phyloP scores from a whole-genome alignment of 768 basidiomycete genomes.

The Phanerodontia chrysosporium region DNA sequence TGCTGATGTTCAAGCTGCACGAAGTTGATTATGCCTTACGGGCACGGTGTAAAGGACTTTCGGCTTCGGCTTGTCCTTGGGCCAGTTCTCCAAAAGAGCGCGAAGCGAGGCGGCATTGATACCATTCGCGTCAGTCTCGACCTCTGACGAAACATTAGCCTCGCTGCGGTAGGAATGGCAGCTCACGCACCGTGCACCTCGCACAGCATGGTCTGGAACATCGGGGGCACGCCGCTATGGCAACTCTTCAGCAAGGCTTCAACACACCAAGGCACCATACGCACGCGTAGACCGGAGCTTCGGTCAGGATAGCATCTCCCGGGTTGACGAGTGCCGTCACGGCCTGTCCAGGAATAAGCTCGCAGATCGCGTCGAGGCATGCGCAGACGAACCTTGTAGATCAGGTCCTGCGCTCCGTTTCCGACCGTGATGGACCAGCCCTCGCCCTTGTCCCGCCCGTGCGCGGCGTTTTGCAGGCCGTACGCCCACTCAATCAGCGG shows the following conservation, averaged over 20 bases:
- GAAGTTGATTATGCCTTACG: constrained; percentile 29
- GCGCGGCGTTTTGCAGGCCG: constrained; percentile 65
- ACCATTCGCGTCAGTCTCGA: constrained; percentile 73
- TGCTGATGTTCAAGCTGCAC: neutral
- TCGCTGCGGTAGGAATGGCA: neutral
- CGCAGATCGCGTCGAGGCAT: neutral
- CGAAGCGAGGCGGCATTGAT: constrained; percentile 58
- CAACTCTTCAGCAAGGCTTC: neutral
- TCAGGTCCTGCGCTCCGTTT: constrained; percentile 82
- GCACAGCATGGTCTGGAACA: constrained; percentile 52
- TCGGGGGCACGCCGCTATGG: constrained; percentile 66
- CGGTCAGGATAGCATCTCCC: constrained; percentile 78
- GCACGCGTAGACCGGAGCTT: constrained; percentile 77
- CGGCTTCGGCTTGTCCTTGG: constrained; percentile 62
- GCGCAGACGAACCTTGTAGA: constrained; percentile 64
- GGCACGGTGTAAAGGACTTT: constrained; percentile 80
- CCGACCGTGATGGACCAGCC: constrained; percentile 81
- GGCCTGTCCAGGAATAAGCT: constrained; percentile 40
- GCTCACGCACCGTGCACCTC: constrained; percentile 48
- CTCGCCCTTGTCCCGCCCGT: constrained; percentile 51
- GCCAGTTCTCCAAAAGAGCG: constrained; percentile 70
- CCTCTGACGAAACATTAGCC: constrained; percentile 43
- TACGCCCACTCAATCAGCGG: constrained; percentile 65
- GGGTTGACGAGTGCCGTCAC: constrained; percentile 67
- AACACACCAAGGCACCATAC: constrained; percentile 14